phyloP scores from a whole-genome alignment of 2,329 filamentous ascomycete species.

The Claviceps fusiformis region DNA sequence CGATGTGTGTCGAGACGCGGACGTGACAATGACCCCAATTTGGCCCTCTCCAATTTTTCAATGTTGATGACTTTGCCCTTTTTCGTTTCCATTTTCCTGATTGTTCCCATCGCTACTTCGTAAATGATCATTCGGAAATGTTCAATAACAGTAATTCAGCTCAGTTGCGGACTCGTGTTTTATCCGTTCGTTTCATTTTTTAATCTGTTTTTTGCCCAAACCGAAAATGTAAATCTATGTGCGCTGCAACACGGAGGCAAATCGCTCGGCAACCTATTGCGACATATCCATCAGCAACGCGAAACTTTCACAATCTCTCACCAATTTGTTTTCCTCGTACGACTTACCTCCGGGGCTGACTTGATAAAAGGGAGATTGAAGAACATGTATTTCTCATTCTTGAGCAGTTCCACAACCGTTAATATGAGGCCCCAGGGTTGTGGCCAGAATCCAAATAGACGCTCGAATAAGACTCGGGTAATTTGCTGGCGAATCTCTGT shows the following conservation, averaged over 20 bases:
- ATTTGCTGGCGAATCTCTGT: conserved; percentile 80
- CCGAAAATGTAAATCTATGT: conserved; percentile 11
- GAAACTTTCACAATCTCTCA: not conserved
- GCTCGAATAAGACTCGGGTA: conserved; percentile 74
- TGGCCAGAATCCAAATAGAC: conserved; percentile 75
- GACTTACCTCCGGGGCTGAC: conserved; percentile 65
- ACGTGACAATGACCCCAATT: not conserved
- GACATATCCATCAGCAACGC: conserved; percentile 4
- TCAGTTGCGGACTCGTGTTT: not conserved
- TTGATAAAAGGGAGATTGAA: conserved; percentile 91
- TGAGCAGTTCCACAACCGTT: conserved; percentile 76
- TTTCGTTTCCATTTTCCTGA: not conserved
- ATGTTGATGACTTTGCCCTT: not conserved
- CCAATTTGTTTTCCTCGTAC: too few relatives aligned
- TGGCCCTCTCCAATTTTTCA: not conserved
- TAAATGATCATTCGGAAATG: not conserved
- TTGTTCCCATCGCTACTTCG: not conserved
- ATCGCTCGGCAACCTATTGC: conserved; percentile 23
- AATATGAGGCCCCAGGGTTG: conserved; percentile 93
- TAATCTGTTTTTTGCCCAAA: not conserved
- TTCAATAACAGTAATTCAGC: not conserved
- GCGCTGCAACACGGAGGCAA: conserved; percentile 22
- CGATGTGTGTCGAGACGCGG: not conserved
- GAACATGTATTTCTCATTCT: conserved; percentile 83
- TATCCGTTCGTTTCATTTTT: not conserved